phyloP scores from a whole-genome alignment of 2,329 filamentous ascomycete genomes.

The Neonectria magnoliae region DNA sequence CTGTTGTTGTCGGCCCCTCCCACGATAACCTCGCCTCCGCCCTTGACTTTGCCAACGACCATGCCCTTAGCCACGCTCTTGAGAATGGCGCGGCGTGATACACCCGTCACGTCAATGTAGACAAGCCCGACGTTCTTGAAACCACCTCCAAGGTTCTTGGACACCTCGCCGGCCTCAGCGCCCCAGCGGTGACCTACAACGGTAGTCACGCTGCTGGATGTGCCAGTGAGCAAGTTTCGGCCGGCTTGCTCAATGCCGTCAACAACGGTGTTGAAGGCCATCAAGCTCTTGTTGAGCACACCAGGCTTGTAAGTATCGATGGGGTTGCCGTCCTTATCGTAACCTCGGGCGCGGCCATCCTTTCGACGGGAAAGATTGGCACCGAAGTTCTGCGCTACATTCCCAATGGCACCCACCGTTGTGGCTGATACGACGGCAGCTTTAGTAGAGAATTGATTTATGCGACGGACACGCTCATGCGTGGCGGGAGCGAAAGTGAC shows the following conservation, averaged over 20 bases:
- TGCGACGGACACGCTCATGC: constrained; percentile 85
- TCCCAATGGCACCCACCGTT: constrained; percentile 85
- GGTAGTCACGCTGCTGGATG: constrained; percentile 81
- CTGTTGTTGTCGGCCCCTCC: constrained; percentile 66
- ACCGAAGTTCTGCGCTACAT: constrained; percentile 89
- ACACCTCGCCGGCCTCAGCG: constrained; percentile 81
- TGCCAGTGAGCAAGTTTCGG: constrained; percentile 77
- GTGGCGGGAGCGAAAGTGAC: constrained; percentile 89
- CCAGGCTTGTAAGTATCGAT: constrained; percentile 82
- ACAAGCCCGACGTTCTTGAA: constrained; percentile 97
- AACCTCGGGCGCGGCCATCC: constrained; percentile 65
- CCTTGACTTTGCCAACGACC: constrained; percentile 83
- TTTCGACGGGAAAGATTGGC: constrained; percentile 71
- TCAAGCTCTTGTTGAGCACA: constrained; percentile 92
- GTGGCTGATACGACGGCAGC: constrained; percentile 85
- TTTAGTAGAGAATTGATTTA: constrained; percentile 84
- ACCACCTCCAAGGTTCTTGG: constrained; percentile 79
- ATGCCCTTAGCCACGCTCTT: constrained; percentile 98
- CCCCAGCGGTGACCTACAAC: constrained; percentile 94
- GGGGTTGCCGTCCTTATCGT: constrained; percentile 75
- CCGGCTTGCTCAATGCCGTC: constrained; percentile 93
- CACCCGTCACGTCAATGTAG: constrained; percentile 95
- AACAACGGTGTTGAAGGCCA: constrained; percentile 93
- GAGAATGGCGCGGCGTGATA: constrained; percentile 87
- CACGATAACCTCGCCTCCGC: constrained; percentile 78